phyloP scores from a whole-genome alignment of 768 basidiomycete species.

The Boletus patriciae region DNA sequence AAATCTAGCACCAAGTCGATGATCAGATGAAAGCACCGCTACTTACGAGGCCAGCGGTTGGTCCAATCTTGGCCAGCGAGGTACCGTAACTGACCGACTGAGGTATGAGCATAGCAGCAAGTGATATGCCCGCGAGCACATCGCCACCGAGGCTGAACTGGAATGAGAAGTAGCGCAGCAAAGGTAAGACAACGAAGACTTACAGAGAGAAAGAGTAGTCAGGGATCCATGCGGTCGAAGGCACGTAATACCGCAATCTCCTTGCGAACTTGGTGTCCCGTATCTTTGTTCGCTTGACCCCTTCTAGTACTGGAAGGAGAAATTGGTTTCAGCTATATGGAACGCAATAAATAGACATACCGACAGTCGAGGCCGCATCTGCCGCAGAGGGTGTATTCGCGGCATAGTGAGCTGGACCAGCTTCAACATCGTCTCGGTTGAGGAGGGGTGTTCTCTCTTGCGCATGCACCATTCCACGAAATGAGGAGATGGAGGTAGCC shows the following conservation, averaged over 20 bases:
- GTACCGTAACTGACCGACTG: conserved; percentile 92
- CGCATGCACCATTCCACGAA: conserved; percentile 23
- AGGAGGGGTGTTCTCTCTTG: conserved; percentile 29
- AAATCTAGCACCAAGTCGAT: not conserved
- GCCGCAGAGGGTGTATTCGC: conserved; percentile 8
- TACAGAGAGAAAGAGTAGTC: conserved; percentile 68
- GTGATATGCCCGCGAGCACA: conserved; percentile 80
- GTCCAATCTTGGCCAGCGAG: conserved; percentile 81
- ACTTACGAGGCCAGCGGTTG: conserved; percentile 80
- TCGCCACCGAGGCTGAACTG: conserved; percentile 58
- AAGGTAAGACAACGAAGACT: conserved; percentile 26
- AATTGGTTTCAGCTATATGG: not conserved
- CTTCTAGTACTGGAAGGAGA: conserved; percentile 7
- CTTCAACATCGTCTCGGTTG: conserved; percentile 27
- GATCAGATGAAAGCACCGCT: not conserved
- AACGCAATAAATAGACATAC: conserved; percentile 7
- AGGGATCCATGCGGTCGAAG: conserved; percentile 78
- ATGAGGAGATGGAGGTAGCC: conserved; percentile 27
- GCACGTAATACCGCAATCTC: conserved; percentile 71
- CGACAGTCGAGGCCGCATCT: conserved; percentile 20
- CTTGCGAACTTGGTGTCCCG: conserved; percentile 41
- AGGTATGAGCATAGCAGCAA: conserved; percentile 81
- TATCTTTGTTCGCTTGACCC: conserved; percentile 15
- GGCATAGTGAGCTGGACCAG: conserved; percentile 24
- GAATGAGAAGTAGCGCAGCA: not conserved